Conservation (phyloP, 1,139 yeast genomes). For the Yamadazyma dendronema region DNA sequence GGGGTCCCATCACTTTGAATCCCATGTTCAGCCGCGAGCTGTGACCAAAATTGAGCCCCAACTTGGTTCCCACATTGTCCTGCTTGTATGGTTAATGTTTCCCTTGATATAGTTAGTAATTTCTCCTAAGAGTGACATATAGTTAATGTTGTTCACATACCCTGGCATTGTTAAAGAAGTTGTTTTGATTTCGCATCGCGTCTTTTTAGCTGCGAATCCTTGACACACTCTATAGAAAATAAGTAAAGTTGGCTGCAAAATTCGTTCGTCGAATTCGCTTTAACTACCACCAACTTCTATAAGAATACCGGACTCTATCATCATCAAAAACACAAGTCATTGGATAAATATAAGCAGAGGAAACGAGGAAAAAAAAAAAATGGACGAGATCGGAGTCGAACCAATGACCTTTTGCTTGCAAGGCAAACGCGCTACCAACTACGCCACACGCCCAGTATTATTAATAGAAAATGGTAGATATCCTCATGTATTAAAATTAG, state of each 20-base stretch:
- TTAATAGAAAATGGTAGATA: background rate
- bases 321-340: no score
- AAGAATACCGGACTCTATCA: no score
- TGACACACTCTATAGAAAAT: no score
- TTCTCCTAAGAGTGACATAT: background rate
- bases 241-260: no score
- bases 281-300: no score
- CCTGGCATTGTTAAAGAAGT: slow-evolving; percentile 23
- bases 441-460: slow-evolving; percentile 61
- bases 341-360: background rate
- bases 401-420: slow-evolving; percentile 68
- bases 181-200: slow-evolving; percentile 6
- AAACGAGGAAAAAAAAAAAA: slow-evolving; percentile 13
- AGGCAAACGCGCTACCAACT: slow-evolving; percentile 72
- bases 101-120: slow-evolving; percentile 34
- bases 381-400: slow-evolving; percentile 70
- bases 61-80: slow-evolving; percentile 98
- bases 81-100: slow-evolving; percentile 44
- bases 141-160: slow-evolving; percentile 19
- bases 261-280: no score
- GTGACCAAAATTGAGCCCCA: slow-evolving; percentile 92
- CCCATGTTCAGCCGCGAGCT: slow-evolving; percentile 85
- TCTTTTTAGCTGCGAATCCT: background rate
- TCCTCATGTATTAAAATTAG: no score
- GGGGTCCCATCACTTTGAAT: slow-evolving; percentile 70